These are phyloP conservation scores for Myxozyma geophila DNA, from an alignment of 805 yeast species.

Conservation along the genomic window DNA sequence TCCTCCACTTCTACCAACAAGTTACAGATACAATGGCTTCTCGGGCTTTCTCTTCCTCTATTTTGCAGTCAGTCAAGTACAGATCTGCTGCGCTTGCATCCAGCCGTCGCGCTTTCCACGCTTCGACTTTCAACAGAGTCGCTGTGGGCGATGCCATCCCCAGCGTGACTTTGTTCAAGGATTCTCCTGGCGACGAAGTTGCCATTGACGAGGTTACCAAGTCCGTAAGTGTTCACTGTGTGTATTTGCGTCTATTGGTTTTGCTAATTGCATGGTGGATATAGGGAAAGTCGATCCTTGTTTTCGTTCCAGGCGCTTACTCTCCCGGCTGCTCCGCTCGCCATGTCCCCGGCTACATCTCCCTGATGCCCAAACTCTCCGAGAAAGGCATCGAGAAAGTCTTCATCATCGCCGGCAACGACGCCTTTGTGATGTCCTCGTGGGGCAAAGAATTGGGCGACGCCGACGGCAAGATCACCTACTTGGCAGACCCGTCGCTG, in stretches of 20 bases:
- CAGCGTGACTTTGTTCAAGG: conserved; percentile 56
- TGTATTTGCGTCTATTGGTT: not conserved
- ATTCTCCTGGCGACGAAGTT: conserved; percentile 67
- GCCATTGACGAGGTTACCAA: conserved; percentile 52
- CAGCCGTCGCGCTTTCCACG: conserved; percentile 38
- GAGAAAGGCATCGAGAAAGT: conserved; percentile 68
- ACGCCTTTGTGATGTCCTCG: conserved; percentile 80
- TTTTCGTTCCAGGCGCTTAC: conserved; percentile 77
- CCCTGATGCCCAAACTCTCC: conserved; percentile 55
- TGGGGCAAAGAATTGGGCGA: conserved; percentile 60
- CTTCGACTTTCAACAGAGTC: conserved; percentile 42
- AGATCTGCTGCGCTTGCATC: not conserved
- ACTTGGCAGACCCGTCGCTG: conserved; percentile 81
- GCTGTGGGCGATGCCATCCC: conserved; percentile 68
- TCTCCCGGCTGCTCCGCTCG: conserved; percentile 76
- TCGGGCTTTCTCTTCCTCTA: not conserved
- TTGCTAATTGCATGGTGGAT: conserved; percentile 28
- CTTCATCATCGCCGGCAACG: conserved; percentile 79
- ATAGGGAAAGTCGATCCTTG: conserved; percentile 57
- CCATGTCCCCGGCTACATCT: conserved; percentile 76
- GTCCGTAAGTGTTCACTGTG: conserved; percentile 8
- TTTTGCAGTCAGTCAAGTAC: not conserved
- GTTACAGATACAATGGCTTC: not conserved
- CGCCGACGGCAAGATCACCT: conserved; percentile 43
- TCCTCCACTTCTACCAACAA: not conserved